Evolutionary conservation across 1,139 yeast species (phyloP).

Genomic region (Scheffersomyces cryptocercus): DNA sequence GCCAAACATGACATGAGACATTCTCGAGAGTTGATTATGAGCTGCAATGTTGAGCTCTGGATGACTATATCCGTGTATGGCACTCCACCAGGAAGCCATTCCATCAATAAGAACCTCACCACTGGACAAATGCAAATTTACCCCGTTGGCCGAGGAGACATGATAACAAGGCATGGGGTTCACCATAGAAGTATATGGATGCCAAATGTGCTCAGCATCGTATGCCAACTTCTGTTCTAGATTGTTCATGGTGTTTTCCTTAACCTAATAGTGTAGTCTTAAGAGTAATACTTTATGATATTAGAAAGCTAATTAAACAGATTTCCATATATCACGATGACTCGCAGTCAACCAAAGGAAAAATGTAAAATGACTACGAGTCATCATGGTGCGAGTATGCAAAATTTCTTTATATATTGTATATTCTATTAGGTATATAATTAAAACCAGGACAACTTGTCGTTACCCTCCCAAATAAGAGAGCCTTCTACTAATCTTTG

Average conservation of each 20-base stretch:
- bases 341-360: too few relatives aligned
- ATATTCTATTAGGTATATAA: background rate
- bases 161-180: slow-evolving; percentile 25
- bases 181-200: slow-evolving; percentile 28
- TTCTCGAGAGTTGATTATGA: slow-evolving; percentile 15
- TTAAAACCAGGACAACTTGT: slow-evolving; percentile 49
- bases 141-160: slow-evolving; percentile 24
- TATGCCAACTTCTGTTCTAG: background rate
- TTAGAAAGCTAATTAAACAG: too few relatives aligned
- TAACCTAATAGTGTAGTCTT: too few relatives aligned
- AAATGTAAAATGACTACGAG: too few relatives aligned
- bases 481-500: slow-evolving; percentile 21
- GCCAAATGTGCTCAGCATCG: slow-evolving; percentile 24
- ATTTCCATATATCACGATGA: too few relatives aligned
- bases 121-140: slow-evolving; percentile 15
- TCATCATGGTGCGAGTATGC: too few relatives aligned
- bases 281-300: too few relatives aligned
- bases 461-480: slow-evolving; percentile 47
- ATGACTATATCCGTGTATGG: slow-evolving; percentile 31
- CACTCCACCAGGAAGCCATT: slow-evolving; percentile 37
- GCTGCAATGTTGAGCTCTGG: slow-evolving; percentile 24
- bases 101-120: slow-evolving; percentile 23
- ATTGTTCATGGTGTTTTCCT: background rate
- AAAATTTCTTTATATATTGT: background rate
- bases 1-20: slow-evolving; percentile 34